Evolutionary conservation across 345 rosid species (phyloP), one percentile per base, ranked within the genome.

Genomic region (Gynandropsis gynandra): DNA sequence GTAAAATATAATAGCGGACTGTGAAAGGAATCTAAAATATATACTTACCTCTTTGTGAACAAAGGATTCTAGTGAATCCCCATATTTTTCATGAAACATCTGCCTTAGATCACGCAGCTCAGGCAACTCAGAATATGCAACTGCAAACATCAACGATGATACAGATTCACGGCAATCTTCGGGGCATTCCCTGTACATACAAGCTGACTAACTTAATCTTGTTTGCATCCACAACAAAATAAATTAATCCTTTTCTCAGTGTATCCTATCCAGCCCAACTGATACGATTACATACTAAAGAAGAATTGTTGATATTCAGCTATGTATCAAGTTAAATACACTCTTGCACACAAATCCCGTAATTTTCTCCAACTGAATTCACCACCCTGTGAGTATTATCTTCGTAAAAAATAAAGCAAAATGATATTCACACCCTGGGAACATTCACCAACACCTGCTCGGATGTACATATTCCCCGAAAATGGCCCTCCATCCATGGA

Each of bases 21-120:
- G 48, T 20, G 16, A 50, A 18, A 42, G 20, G 50, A 17, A 53
- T 54, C 42, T 47, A 1, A 44, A 64, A 40, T 7, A 50, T 49
- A 4, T 47, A 50, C 66, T 53, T 72, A 88, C 98, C 95, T 83
- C 82, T 53, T 75, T 72, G 70, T 78, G 81, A 40, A 74, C 80
- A 74, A 67, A 85, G 34, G 80, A 61, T 40, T 72, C 83, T 53
- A 88, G 52, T 42, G 95, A 75, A 80, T 63, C 76, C 55, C 71
- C 80, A 14, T 87, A 92, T 78, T 77, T 87, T 67, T 92, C 88
- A 5, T 74, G 76, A 69, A 92, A 87, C 41, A 71, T 68, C 35
- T 85, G 77, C 79, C 98, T 87, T 29, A 92, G 81, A 21, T 87
- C 95, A 16, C 88, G 90, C 47, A 92, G 49, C 75, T 92, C 95